These are phyloP conservation scores for Antrodiella citrinella DNA, from an alignment of 768 basidiomycete species.

Conservation along the genomic window DNA sequence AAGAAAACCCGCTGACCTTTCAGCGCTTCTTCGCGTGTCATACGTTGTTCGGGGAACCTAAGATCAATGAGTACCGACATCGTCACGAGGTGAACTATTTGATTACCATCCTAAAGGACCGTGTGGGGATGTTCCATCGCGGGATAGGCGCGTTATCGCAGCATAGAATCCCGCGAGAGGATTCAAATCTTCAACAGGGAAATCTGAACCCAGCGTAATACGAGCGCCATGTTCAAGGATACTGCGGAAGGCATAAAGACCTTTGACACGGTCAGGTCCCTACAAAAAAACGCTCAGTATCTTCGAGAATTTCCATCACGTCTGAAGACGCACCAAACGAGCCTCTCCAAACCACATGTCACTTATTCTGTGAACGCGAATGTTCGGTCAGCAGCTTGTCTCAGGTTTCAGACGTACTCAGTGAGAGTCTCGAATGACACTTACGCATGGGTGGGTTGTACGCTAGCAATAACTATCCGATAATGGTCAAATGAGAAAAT, in stretches of 20 bases:
- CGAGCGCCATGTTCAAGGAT: constrained; percentile 55
- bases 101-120: constrained; percentile 73
- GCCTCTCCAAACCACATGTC: constrained; percentile 90
- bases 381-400: neutral
- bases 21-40: constrained; percentile 72
- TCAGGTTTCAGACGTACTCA: neutral
- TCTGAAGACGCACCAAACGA: constrained; percentile 59
- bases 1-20: constrained; percentile 36
- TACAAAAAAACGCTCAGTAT: too few relatives aligned
- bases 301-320: too few relatives aligned
- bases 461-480: constrained; percentile 71
- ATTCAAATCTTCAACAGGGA: constrained; percentile 83
- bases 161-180: constrained; percentile 83
- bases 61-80: constrained; percentile 1
- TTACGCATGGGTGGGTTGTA: constrained; percentile 86
- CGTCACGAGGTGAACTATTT: neutral
- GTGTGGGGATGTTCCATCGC: constrained; percentile 69
- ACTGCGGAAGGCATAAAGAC: constrained; percentile 81
- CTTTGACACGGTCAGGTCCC: constrained; percentile 80
- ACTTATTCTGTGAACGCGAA: constrained; percentile 47
- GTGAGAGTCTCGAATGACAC: constrained; percentile 20
- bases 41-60: constrained; percentile 78
- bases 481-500: neutral
- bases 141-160: constrained; percentile 70
- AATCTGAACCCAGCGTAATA: constrained; percentile 81